phyloP scores from a whole-genome alignment of 192 early-diverging fungal species.

The Rhizophlyctis rosea region DNA sequence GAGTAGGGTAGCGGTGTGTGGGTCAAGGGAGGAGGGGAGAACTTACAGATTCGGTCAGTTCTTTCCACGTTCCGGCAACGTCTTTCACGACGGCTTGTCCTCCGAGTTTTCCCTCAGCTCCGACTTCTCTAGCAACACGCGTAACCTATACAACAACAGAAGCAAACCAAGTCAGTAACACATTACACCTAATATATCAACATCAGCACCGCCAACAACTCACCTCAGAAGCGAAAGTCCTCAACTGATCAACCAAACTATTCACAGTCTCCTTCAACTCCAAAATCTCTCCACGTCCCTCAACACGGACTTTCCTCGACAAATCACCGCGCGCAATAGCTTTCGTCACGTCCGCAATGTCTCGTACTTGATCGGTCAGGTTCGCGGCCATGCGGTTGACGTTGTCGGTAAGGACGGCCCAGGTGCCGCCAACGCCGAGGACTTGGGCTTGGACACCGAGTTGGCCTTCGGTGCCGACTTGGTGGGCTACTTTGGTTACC shows the following conservation, averaged over 20 bases:
- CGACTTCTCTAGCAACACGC: conserved; percentile 28
- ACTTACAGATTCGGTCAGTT: conserved; percentile 24
- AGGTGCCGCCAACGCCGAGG: conserved; percentile 58
- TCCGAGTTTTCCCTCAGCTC: conserved; percentile 24
- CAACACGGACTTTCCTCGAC: conserved; percentile 46
- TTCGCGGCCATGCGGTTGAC: conserved; percentile 72
- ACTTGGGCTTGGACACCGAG: conserved; percentile 64
- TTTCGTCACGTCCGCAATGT: conserved; percentile 66
- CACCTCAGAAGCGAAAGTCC: conserved; percentile 58
- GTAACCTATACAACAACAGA: conserved; percentile 11
- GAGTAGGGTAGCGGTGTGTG: not conserved
- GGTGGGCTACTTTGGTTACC: conserved; percentile 56
- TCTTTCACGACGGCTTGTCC: conserved; percentile 31
- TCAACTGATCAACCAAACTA: conserved; percentile 63
- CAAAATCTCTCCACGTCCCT: conserved; percentile 52
- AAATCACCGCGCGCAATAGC: conserved; percentile 64
- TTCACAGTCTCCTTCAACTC: conserved; percentile 70
- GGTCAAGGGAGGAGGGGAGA: not conserved
- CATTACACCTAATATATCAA: no score
- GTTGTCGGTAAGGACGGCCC: conserved; percentile 66
- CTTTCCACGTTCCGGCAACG: conserved; percentile 33
- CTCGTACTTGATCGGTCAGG: conserved; percentile 63
- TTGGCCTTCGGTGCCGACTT: conserved; percentile 68
- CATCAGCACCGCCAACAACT: no score
- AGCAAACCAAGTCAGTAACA: conserved; percentile 7